Conservation (phyloP, 176 grass and related monocot species). For the Ananas comosus region DNA sequence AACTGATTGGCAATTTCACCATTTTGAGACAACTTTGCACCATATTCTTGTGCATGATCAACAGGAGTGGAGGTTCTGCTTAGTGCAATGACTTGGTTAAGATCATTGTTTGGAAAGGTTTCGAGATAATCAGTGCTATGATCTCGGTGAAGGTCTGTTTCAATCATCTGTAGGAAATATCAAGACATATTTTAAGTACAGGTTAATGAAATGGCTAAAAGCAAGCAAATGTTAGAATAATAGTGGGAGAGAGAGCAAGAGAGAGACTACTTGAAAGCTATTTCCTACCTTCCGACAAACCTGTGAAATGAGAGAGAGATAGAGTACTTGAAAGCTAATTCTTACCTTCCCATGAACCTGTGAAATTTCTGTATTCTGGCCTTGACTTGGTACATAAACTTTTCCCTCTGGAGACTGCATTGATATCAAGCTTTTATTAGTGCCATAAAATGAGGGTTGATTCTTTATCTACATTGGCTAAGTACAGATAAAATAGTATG, state of each 20-base stretch:
- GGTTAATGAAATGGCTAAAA: background rate
- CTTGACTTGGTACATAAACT: background rate
- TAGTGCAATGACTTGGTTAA: slow-evolving; percentile 18
- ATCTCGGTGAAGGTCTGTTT: slow-evolving; percentile 22
- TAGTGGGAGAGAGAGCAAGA: too few species aligned
- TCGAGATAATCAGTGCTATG: slow-evolving; percentile 15
- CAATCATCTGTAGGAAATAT: slow-evolving; percentile 37
- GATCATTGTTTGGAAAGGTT: slow-evolving; percentile 20
- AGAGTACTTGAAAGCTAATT: background rate
- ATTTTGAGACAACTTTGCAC: slow-evolving; percentile 6
- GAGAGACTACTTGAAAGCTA: too few species aligned
- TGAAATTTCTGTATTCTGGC: background rate
- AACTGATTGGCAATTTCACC: background rate
- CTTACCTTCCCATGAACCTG: slow-evolving; percentile 7
- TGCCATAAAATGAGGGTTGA: background rate
- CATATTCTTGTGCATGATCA: slow-evolving; percentile 26
- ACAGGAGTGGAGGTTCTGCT: slow-evolving; percentile 23
- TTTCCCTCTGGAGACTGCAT: background rate
- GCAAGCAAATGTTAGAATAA: too few species aligned
- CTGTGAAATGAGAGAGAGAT: too few species aligned
- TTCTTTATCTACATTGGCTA: too few species aligned
- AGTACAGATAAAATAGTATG: too few species aligned
- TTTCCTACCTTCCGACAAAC: too few species aligned
- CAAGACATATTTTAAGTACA: slow-evolving; percentile 2
- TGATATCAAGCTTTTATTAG: background rate